phyloP scores from a whole-genome alignment of 176 grass and related monocot species.

The Oryza coarctata region DNA sequence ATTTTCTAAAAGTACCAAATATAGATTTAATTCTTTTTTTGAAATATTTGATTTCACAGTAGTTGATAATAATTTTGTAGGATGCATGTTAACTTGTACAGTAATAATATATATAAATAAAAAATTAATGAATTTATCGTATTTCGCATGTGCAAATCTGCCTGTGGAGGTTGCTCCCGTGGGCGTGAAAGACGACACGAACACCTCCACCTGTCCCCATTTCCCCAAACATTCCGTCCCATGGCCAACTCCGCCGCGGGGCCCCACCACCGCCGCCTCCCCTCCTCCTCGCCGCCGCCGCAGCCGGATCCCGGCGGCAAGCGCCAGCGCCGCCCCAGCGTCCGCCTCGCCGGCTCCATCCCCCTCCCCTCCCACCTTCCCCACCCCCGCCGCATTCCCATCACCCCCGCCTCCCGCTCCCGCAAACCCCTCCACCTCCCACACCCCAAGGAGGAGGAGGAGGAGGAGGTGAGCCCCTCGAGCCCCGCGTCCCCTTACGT shows the following conservation, averaged over 20 bases:
- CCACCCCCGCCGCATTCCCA: conserved; percentile 37
- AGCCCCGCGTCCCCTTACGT: background rate
- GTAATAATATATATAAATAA: too few species aligned
- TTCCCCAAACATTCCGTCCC: conserved; percentile 17
- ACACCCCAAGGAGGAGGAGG: background rate
- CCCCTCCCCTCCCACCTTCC: conserved; percentile 42
- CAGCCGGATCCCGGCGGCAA: conserved; percentile 24
- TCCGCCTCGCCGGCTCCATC: conserved; percentile 54
- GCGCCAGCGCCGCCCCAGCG: conserved; percentile 59
- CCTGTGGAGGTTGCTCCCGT: too few species aligned
- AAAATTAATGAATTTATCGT: too few species aligned
- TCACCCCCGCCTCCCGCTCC: conserved; percentile 21
- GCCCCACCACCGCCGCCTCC: background rate
- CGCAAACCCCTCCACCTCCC: conserved; percentile 24
- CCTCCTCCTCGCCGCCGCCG: background rate
- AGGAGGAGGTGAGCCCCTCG: background rate
- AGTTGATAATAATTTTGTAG: too few species aligned
- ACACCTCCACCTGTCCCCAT: conserved; percentile 3
- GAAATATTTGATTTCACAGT: too few species aligned
- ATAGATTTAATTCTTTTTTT: too few species aligned
- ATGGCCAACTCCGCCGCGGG: conserved; percentile 40
- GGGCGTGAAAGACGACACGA: too few species aligned
- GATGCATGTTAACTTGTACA: too few species aligned
- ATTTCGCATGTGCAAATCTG: too few species aligned
- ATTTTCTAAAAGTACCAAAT: too few species aligned